Evolutionary conservation across 139 green algal species (phyloP).

Genomic region (Closterium sp.): DNA sequence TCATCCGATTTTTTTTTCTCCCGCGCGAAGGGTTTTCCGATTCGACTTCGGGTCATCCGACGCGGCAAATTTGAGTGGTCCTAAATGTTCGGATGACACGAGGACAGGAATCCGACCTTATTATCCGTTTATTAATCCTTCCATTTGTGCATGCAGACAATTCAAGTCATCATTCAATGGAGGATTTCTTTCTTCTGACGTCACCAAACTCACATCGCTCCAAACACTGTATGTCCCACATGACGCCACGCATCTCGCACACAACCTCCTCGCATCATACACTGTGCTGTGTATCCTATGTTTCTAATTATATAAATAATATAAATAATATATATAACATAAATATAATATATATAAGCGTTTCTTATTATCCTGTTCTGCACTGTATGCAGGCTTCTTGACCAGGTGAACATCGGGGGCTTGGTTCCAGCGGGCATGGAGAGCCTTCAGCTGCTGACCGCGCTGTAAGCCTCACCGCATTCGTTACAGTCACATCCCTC

Average conservation of each 20-base stretch:
- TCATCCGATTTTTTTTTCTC: no score
- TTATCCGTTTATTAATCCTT: neutral
- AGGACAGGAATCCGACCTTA: no score
- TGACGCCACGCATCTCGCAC: neutral
- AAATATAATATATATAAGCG: neutral
- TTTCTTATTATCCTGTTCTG: neutral
- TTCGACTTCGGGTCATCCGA: no score
- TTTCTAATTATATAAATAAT: no score
- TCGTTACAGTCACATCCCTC: no score
- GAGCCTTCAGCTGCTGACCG: neutral
- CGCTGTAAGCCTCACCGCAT: neutral
- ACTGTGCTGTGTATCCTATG: no score
- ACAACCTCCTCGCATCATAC: no score
- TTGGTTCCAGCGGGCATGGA: neutral
- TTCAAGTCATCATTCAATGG: neutral
- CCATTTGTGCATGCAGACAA: neutral
- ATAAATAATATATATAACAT: no score
- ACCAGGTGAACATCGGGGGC: neutral
- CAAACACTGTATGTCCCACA: neutral
- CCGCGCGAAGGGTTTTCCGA: no score
- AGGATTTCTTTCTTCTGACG: neutral
- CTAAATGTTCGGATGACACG: no score
- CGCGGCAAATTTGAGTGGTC: no score
- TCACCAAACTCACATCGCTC: neutral
- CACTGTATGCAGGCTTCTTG: neutral